Base-by-base conservation (phyloP, 2,329 filamentous ascomycete species). In the Gaeumannomyces tritici region DNA sequence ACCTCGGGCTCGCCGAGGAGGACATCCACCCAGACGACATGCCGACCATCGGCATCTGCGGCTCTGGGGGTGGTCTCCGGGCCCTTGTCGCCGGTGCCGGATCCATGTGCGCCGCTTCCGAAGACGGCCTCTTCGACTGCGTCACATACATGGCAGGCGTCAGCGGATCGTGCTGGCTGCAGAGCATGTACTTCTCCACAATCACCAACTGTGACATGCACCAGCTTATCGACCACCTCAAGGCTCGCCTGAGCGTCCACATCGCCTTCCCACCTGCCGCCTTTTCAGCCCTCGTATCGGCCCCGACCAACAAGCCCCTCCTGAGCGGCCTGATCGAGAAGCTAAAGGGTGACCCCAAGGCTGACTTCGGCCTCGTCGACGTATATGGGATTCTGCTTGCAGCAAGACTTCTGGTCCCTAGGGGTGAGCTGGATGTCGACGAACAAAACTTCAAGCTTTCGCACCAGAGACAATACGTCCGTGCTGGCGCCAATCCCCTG, bases 81-180 rank as follows among this genome's bases (percentile, higher is more conserved):
- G 95, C 95, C 1, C 82, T 99, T 51, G 91, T 98, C 24, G 93
- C 95, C 2, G 93, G 93, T 4, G 88, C 92, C 0, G 93, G 93
- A 0, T 97, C 93, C 0, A 88, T 96, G 65, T 79, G 95, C 12
- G 93, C 92, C 3, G 83, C 91, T 0, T 86, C 91, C 64, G 89
- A 97, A 72, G 89, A 90, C 63, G 95, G 95, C 0, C 79, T 99
- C 0, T 96, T 96, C 72, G 93, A 97, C 74, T 98, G 95, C 72
- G 83, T 91, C 13, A 98, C 93, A 1, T 99, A 99, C 70, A 96
- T 92, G 0, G 91, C 93, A 6, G 95, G 95, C 1, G 95, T 99
- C 59, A 97, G 92, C 71, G 95, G 95, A 0, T 96, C 90, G 66
- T 98, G 95, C 73, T 99, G 95, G 95, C 81, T 98, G 7, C 93